These are phyloP conservation scores for Echium plantagineum DNA, from an alignment of 257 asterid species.

Conservation along the genomic window DNA sequence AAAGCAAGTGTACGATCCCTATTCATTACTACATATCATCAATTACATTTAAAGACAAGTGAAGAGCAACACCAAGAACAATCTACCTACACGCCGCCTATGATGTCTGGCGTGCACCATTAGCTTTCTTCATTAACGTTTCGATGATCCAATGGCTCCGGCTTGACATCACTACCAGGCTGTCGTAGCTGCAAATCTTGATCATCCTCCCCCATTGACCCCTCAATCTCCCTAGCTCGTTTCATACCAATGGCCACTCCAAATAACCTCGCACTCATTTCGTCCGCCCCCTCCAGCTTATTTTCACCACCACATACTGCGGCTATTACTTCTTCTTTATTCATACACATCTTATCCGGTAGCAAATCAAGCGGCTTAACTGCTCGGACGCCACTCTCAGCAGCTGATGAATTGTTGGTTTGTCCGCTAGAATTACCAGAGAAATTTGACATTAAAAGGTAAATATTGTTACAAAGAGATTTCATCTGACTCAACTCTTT, in stretches of 20 bases:
- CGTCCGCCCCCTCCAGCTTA: slow-evolving; percentile 6
- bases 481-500: slow-evolving; percentile 66
- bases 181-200: slow-evolving; percentile 26
- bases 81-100: too few species aligned
- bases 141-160: slow-evolving; percentile 23
- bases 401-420: slow-evolving; percentile 14
- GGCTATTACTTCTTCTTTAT: slow-evolving; percentile 17
- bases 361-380: slow-evolving; percentile 44
- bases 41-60: too few species aligned
- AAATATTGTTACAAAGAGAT: slow-evolving; percentile 51
- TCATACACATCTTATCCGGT: slow-evolving; percentile 26
- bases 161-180: slow-evolving; percentile 19
- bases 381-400: slow-evolving; percentile 18
- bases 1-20: too few species aligned
- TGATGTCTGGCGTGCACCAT: neutral
- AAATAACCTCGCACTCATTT: slow-evolving; percentile 19
- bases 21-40: too few species aligned
- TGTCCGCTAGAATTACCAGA: slow-evolving; percentile 7
- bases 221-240: slow-evolving; percentile 21
- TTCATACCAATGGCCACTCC: slow-evolving; percentile 32
- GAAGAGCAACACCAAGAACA: too few species aligned
- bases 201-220: slow-evolving; percentile 2
- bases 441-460: slow-evolving; percentile 49
- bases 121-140: neutral
- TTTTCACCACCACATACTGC: slow-evolving; percentile 17